Evolutionary conservation across 2,329 filamentous ascomycete species (phyloP), one percentile per base, ranked within the genome.

Genomic region (Stylonectria norvegica): DNA sequence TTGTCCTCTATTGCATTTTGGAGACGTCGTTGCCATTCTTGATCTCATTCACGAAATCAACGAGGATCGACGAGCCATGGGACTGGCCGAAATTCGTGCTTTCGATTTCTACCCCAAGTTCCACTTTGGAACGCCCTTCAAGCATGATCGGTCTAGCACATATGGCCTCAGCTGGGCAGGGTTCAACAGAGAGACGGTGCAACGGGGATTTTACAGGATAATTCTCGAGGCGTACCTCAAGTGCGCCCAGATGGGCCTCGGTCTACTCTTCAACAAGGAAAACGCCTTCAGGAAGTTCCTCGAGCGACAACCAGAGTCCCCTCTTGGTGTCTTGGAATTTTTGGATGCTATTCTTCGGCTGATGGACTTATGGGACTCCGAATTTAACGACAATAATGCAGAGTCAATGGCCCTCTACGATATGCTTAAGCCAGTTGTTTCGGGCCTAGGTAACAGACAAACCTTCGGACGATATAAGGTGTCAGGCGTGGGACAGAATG

Each of bases 41-140:
- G 63, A 68, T 36, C 42, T 67, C 3, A 63, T 68, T 15, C 38
- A 59, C 20, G 63, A 67, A 30, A 47, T 68, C 30, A 68, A 68
- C 30, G 5, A 23, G 10, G 29, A 47, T 3, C 56, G 64, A 0
- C 38, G 36, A 4, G 16, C 36, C 3, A 10, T 36, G 3, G 22
- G 20, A 0, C 17, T 43, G 3, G 40, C 57, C 1, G 17, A 31
- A 0, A 58, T 68, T 15, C 25, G 44, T 3, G 45, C 43, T 0
- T 47, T 68, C 2, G 65, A 68, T 18, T 66, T 67, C 27, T 60
- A 52, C n/a, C 65, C 65, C 0, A 28, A 49, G 2, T 67, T 57
- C 28, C 50, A 67, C 27, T 18, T 38, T 0, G 62, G 64, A 0
- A 58, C 53, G 28, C 53, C 56, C 0, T 59, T 47, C 25, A 7